phyloP scores from a whole-genome alignment of 2,329 filamentous ascomycete genomes.

The Botrytis elliptica region DNA sequence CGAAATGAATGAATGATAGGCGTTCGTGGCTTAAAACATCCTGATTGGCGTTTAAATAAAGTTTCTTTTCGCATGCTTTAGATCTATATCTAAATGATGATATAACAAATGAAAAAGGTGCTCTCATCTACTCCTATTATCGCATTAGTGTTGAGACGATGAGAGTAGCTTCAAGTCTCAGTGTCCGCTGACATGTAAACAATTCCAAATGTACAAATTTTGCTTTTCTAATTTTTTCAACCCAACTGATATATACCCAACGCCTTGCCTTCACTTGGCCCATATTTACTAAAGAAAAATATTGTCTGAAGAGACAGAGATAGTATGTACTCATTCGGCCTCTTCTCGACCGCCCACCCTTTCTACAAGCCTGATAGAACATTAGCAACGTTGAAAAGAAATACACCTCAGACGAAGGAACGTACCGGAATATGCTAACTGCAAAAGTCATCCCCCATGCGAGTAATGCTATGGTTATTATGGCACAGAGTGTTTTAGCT shows the following conservation, averaged over 20 bases:
- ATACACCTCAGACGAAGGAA: background rate
- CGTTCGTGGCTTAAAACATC: constrained; percentile 6
- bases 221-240: constrained; percentile 15
- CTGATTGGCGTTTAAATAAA: background rate
- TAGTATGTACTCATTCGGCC: constrained; percentile 28
- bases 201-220: constrained; percentile 17
- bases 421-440: constrained; percentile 73
- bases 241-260: constrained; percentile 10
- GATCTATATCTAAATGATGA: constrained; percentile 3
- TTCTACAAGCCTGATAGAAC: constrained; percentile 50
- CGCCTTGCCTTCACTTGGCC: constrained; percentile 14
- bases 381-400: constrained; percentile 35
- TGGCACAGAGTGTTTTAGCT: constrained; percentile 70
- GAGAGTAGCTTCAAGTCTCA: constrained; percentile 6
- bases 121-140: constrained; percentile 6
- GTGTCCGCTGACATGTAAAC: constrained; percentile 4
- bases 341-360: constrained; percentile 57
- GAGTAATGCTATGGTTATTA: constrained; percentile 77
- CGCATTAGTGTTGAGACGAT: constrained; percentile 9
- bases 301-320: constrained; percentile 9
- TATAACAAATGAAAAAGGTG: constrained; percentile 7
- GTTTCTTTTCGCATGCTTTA: background rate
- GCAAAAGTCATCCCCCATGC: constrained; percentile 91
- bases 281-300: constrained; percentile 12
- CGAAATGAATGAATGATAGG: background rate